Percentiles rank a stretch among this genome's conserved stretches.
Evolutionary conservation across 306 rosid genomes (phyloP).

Genomic region (Prunus davidiana): DNA sequence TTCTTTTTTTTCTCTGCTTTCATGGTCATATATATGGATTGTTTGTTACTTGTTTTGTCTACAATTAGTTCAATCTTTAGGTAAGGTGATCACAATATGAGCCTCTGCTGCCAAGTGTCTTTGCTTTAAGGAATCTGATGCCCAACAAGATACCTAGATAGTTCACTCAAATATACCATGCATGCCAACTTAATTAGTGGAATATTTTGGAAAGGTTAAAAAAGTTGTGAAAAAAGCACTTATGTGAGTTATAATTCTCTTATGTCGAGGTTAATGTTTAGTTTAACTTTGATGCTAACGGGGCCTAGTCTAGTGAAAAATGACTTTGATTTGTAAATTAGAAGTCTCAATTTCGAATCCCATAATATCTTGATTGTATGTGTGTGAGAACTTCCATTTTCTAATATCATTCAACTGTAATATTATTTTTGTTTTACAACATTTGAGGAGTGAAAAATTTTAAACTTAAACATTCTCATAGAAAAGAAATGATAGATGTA

Average conservation of each 20-base stretch:
- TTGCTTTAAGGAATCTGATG: slow-evolving; percentile 24
- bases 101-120: neutral
- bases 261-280: neutral
- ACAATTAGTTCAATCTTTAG: neutral
- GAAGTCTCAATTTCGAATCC: too few species aligned
- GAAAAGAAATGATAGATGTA: neutral
- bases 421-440: too few species aligned
- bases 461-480: too few species aligned
- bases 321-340: too few species aligned
- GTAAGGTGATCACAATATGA: neutral
- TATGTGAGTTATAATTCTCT: neutral
- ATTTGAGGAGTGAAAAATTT: too few species aligned
- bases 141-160: neutral
- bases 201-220: neutral
- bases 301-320: fast-evolving
- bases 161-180: neutral
- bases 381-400: too few species aligned
- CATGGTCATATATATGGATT: neutral
- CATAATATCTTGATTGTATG: fast-evolving
- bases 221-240: neutral
- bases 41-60: neutral
- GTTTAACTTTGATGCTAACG: too few species aligned
- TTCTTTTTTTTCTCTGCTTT: neutral
- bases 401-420: neutral
- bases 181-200: neutral